phyloP scores from a whole-genome alignment of 768 basidiomycete genomes.

The Phylloporus arenicola region DNA sequence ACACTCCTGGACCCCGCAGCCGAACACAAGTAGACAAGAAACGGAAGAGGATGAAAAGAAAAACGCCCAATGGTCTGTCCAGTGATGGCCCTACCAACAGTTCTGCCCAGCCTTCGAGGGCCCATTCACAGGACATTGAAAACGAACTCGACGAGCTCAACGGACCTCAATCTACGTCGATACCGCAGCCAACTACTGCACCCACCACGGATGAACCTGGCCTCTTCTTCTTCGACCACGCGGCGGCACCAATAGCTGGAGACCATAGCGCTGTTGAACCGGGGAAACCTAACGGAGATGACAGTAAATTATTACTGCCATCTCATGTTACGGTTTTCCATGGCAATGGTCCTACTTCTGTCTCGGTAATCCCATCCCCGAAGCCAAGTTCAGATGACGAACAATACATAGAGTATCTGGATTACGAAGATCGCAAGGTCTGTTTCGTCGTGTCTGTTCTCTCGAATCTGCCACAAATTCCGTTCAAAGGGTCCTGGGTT shows the following conservation, averaged over 20 bases:
- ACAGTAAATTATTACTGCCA: conserved; percentile 48
- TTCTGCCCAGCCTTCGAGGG: conserved; percentile 18
- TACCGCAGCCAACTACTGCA: conserved; percentile 25
- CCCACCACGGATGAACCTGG: conserved; percentile 11
- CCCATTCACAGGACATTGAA: conserved; percentile 14
- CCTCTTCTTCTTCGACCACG: conserved; percentile 49
- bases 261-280: conserved; percentile 8
- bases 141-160: conserved; percentile 1
- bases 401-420: conserved; percentile 73
- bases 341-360: conserved; percentile 30
- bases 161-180: conserved; percentile 37
- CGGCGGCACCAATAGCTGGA: conserved; percentile 35
- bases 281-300: conserved; percentile 16
- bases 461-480: background rate
- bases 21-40: conserved; percentile 16
- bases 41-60: conserved; percentile 27
- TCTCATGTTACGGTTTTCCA: conserved; percentile 59
- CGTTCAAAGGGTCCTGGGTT: conserved; percentile 40
- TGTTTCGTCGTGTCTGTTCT: conserved; percentile 11
- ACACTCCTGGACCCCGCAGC: conserved; percentile 1
- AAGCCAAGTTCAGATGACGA: conserved; percentile 46
- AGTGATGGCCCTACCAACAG: conserved; percentile 8
- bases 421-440: conserved; percentile 63
- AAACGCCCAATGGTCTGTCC: conserved; percentile 14
- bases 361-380: conserved; percentile 43